Evolutionary conservation across 1,284 basidiomycete species (phyloP).

Genomic region (Blastosporella zonata): DNA sequence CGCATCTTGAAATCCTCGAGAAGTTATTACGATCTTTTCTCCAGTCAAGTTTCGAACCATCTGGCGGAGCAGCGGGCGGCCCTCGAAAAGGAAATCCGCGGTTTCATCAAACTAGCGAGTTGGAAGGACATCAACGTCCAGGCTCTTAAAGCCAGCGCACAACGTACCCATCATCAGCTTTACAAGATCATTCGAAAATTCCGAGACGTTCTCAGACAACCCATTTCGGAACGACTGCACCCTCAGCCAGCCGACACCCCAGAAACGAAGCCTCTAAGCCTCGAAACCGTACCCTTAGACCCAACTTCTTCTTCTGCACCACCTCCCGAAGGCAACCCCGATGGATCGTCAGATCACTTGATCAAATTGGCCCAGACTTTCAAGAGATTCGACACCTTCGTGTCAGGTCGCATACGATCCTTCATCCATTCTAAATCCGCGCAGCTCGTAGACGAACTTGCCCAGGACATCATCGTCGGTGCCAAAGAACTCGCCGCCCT

Average conservation of each 20-base stretch:
- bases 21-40: conserved; percentile 68
- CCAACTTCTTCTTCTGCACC: conserved; percentile 1
- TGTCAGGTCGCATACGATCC: conserved; percentile 40
- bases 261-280: conserved; percentile 28
- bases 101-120: conserved; percentile 92
- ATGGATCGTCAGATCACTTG: conserved; percentile 32
- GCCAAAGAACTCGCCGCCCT: conserved; percentile 61
- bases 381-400: conserved; percentile 42
- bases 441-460: conserved; percentile 57
- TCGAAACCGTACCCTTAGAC: conserved; percentile 13
- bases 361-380: conserved; percentile 44
- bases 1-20: conserved; percentile 70
- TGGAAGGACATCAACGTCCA: conserved; percentile 99
- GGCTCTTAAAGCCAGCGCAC: conserved; percentile 90
- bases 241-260: conserved; percentile 35
- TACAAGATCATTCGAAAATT: conserved; percentile 93
- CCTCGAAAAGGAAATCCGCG: conserved; percentile 82
- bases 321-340: conserved; percentile 14
- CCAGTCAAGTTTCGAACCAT: conserved; percentile 44
- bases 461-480: conserved; percentile 74
- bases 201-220: conserved; percentile 83
- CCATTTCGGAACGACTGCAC: conserved; percentile 47
- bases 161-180: conserved; percentile 87
- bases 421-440: conserved; percentile 40
- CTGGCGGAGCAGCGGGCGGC: conserved; percentile 59